These are phyloP conservation scores for Yarrowia osloensis DNA, from an alignment of 805 yeast genomes.

Conservation along the genomic window DNA sequence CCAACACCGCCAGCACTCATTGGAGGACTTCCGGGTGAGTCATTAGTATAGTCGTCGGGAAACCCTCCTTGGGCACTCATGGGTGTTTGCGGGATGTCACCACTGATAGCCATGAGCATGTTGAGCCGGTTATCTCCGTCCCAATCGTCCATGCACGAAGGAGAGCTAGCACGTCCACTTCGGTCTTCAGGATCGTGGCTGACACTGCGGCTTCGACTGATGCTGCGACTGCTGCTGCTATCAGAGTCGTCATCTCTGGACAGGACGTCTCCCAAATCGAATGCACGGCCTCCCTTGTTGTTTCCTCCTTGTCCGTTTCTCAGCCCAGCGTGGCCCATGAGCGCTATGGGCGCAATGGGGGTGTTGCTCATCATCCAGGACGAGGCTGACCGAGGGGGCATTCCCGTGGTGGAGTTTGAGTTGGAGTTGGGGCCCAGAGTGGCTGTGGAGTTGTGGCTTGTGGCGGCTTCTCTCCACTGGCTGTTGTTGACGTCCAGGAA, in stretches of 20 bases:
- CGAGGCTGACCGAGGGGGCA: neutral
- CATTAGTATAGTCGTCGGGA: neutral
- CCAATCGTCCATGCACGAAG: slow-evolving; percentile 13
- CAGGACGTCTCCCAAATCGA: slow-evolving; percentile 6
- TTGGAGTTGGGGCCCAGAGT: neutral
- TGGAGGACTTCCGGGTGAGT: slow-evolving; percentile 17
- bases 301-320: neutral
- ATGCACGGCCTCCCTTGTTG: neutral
- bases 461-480: slow-evolving; percentile 19
- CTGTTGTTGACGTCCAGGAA: slow-evolving; percentile 26
- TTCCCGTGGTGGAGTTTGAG: neutral
- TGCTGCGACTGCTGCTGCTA: slow-evolving; percentile 13
- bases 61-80: neutral
- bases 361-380: slow-evolving; percentile 25
- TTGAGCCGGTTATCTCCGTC: slow-evolving; percentile 19
- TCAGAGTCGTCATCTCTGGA: slow-evolving; percentile 2
- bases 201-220: neutral
- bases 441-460: neutral
- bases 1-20: slow-evolving; percentile 5
- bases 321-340: neutral
- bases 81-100: slow-evolving; percentile 1
- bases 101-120: slow-evolving; percentile 6
- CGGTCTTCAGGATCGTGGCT: neutral
- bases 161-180: neutral
- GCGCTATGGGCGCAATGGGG: neutral